Evolutionary conservation across 1,284 basidiomycete species (phyloP).

Genomic region (Heterobasidion occidentale): DNA sequence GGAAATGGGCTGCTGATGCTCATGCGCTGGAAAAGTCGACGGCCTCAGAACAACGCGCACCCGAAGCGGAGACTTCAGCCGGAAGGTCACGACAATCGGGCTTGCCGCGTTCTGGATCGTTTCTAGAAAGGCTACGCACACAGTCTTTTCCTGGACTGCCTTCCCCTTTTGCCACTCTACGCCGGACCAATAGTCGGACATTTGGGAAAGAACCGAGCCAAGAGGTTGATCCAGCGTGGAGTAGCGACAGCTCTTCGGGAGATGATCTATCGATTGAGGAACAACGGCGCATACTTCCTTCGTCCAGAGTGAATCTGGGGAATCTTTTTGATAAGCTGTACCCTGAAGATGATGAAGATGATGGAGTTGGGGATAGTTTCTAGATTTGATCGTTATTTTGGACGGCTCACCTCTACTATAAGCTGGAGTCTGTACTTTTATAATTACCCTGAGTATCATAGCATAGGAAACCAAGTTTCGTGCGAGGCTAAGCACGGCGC

Average conservation of each 20-base stretch:
- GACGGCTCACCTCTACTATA: no score
- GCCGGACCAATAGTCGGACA: constrained; percentile 17
- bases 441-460: no score
- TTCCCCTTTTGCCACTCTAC: constrained; percentile 34
- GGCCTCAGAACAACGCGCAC: constrained; percentile 4
- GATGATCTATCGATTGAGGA: constrained; percentile 33
- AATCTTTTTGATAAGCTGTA: constrained; percentile 10
- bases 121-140: constrained; percentile 36
- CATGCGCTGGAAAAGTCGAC: constrained; percentile 13
- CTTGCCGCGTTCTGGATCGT: constrained; percentile 21
- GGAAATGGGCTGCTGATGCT: constrained; percentile 39
- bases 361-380: neutral
- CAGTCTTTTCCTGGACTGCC: constrained; percentile 43
- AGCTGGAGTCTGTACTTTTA: no score
- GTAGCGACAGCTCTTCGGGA: constrained; percentile 61
- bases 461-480: no score
- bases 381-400: no score
- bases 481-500: no score
- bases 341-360: constrained; percentile 1
- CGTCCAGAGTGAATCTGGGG: constrained; percentile 16
- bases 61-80: constrained; percentile 5
- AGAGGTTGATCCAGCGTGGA: constrained; percentile 36
- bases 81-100: neutral
- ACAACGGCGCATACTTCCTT: constrained; percentile 14
- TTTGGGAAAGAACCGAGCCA: constrained; percentile 19